These are phyloP conservation scores for Citeromyces matritensis DNA, from an alignment of 805 yeast species.

Conservation along the genomic window DNA sequence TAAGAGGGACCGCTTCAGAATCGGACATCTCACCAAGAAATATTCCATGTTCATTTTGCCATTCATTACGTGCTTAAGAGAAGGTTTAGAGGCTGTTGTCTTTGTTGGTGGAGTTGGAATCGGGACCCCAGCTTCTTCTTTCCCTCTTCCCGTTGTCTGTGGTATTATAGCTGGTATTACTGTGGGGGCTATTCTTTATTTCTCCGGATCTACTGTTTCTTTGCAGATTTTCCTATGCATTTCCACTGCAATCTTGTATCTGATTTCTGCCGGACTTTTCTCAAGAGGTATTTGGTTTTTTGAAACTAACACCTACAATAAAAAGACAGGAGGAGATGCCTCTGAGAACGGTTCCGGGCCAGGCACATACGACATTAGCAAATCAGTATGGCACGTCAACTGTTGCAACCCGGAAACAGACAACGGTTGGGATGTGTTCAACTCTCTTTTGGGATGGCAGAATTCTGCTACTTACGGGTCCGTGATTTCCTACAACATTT, in stretches of 20 bases:
- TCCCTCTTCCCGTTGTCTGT: conserved; percentile 85
- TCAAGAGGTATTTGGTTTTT: conserved; percentile 90
- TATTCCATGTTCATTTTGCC: conserved; percentile 70
- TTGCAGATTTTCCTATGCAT: conserved; percentile 75
- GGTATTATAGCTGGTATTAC: conserved; percentile 71
- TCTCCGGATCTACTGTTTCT: conserved; percentile 72
- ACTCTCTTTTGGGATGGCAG: conserved; percentile 93
- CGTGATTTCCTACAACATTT: conserved; percentile 72
- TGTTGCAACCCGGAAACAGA: conserved; percentile 90
- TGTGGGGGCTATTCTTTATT: conserved; percentile 62
- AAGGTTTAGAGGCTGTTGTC: conserved; percentile 85
- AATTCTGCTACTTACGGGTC: conserved; percentile 92
- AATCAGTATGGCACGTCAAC: conserved; percentile 89
- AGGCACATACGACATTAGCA: conserved; percentile 76
- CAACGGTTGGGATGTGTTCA: conserved; percentile 96
- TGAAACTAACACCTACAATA: conserved; percentile 50
- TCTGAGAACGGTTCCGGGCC: conserved; percentile 89
- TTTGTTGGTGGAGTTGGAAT: conserved; percentile 83
- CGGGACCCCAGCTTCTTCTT: conserved; percentile 54
- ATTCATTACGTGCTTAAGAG: conserved; percentile 74
- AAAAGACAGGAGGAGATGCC: conserved; percentile 84
- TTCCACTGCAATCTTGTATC: conserved; percentile 79
- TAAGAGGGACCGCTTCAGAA: conserved; percentile 32
- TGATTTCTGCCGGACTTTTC: conserved; percentile 85
- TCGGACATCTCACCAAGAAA: conserved; percentile 46